phyloP scores from a whole-genome alignment of 306 rosid species.

The Rosa chinensis region DNA sequence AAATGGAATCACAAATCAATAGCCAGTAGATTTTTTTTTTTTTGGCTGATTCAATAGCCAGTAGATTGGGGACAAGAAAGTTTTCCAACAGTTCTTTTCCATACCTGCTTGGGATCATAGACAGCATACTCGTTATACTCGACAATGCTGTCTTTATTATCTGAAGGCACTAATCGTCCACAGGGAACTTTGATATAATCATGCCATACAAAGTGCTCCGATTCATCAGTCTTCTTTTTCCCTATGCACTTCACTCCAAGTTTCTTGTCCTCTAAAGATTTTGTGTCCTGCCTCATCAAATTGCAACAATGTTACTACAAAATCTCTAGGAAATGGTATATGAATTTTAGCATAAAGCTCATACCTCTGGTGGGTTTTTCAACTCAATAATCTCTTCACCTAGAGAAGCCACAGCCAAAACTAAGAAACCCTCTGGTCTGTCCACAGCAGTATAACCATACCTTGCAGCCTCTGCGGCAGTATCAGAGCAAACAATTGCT shows the following conservation, averaged over 20 bases:
- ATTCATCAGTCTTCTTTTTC: slow-evolving; percentile 68
- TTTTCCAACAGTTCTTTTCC: neutral
- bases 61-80: neutral
- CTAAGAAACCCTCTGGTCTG: slow-evolving; percentile 83
- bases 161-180: slow-evolving; percentile 59
- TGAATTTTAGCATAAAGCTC: neutral
- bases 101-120: slow-evolving; percentile 77
- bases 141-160: slow-evolving; percentile 57
- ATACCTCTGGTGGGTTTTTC: slow-evolving; percentile 55
- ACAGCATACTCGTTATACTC: slow-evolving; percentile 80
- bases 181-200: slow-evolving; percentile 80
- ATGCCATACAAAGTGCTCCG: slow-evolving; percentile 78
- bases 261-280: slow-evolving; percentile 60
- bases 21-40: too few relatives aligned
- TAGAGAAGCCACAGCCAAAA: slow-evolving; percentile 77
- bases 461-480: slow-evolving; percentile 79
- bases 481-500: slow-evolving; percentile 72
- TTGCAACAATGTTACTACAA: neutral
- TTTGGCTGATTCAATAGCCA: too few relatives aligned
- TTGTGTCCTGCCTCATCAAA: slow-evolving; percentile 47
- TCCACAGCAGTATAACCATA: slow-evolving; percentile 84
- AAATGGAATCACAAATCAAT: neutral
- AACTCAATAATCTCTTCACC: slow-evolving; percentile 53
- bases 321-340: neutral
- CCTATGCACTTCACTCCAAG: slow-evolving; percentile 69